Evolutionary conservation across 192 early-diverging fungal species (phyloP).

Genomic region (Linnemannia zychae): DNA sequence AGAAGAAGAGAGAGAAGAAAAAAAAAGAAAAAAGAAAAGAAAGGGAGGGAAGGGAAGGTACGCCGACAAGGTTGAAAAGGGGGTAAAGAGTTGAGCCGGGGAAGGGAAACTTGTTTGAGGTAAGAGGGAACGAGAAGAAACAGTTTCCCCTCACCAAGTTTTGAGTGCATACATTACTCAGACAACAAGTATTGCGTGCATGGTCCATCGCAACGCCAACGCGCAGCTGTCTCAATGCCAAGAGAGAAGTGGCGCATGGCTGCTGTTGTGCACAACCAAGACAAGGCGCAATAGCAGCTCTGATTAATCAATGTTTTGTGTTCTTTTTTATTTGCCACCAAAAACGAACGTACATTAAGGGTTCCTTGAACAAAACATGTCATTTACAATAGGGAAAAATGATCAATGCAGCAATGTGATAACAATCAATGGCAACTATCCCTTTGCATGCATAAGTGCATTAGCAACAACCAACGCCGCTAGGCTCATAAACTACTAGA

Average conservation of each 20-base stretch:
- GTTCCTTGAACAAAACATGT: too few species aligned
- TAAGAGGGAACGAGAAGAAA: neutral
- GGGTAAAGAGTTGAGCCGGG: slow-evolving; percentile 4
- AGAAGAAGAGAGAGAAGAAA: neutral
- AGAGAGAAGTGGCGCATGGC: neutral
- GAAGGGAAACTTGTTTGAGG: neutral
- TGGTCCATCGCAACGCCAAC: neutral
- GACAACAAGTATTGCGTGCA: neutral
- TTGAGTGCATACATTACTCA: too few species aligned
- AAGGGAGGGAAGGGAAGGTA: neutral
- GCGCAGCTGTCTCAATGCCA: neutral
- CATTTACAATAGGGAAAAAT: too few species aligned
- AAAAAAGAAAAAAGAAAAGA: too few species aligned
- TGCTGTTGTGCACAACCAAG: neutral
- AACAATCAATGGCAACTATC: too few species aligned
- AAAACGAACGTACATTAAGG: too few species aligned
- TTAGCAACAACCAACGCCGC: too few species aligned
- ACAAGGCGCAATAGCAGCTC: neutral
- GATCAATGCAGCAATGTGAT: too few species aligned
- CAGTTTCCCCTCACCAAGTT: neutral
- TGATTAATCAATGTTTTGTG: too few species aligned
- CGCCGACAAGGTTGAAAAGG: neutral
- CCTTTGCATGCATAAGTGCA: too few species aligned
- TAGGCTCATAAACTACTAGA: too few species aligned
- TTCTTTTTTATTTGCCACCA: too few species aligned